Percentiles rank a stretch among this genome's conserved stretches.
These are phyloP conservation scores for Boletus edulis DNA, from an alignment of 768 basidiomycete genomes.

Conservation along the genomic window DNA sequence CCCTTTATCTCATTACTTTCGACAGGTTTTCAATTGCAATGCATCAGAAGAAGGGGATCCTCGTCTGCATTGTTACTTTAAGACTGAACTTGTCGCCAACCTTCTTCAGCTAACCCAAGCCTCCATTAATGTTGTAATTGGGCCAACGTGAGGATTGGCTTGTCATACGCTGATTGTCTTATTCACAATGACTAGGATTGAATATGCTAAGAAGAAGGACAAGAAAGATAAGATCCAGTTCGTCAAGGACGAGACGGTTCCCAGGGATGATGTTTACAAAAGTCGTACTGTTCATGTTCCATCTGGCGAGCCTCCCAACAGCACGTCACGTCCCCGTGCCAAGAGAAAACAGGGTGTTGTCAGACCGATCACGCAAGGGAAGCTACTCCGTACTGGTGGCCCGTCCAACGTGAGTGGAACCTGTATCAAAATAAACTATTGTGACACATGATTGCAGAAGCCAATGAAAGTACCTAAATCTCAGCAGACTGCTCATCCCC, in stretches of 20 bases:
- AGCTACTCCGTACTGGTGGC: slow-evolving; percentile 74
- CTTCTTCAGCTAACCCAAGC: slow-evolving; percentile 80
- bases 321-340: slow-evolving; percentile 79
- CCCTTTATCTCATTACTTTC: slow-evolving; percentile 6
- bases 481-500: slow-evolving; percentile 47
- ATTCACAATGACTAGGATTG: slow-evolving; percentile 52
- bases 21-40: slow-evolving; percentile 72
- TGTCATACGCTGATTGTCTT: background rate
- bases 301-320: slow-evolving; percentile 79
- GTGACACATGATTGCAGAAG: slow-evolving; percentile 38
- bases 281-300: slow-evolving; percentile 86
- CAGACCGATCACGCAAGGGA: slow-evolving; percentile 82
- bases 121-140: slow-evolving; percentile 67
- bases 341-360: slow-evolving; percentile 86
- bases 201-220: slow-evolving; percentile 96
- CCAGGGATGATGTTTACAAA: slow-evolving; percentile 84
- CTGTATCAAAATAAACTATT: background rate
- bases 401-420: slow-evolving; percentile 52
- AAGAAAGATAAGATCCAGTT: slow-evolving; percentile 87
- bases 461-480: slow-evolving; percentile 35
- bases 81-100: slow-evolving; percentile 88
- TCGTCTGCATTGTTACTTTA: slow-evolving; percentile 86
- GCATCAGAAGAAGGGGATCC: slow-evolving; percentile 93
- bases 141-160: slow-evolving; percentile 61
- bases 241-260: slow-evolving; percentile 83